phyloP scores from a whole-genome alignment of 257 asterid genomes.

The Buddleja alternifolia region DNA sequence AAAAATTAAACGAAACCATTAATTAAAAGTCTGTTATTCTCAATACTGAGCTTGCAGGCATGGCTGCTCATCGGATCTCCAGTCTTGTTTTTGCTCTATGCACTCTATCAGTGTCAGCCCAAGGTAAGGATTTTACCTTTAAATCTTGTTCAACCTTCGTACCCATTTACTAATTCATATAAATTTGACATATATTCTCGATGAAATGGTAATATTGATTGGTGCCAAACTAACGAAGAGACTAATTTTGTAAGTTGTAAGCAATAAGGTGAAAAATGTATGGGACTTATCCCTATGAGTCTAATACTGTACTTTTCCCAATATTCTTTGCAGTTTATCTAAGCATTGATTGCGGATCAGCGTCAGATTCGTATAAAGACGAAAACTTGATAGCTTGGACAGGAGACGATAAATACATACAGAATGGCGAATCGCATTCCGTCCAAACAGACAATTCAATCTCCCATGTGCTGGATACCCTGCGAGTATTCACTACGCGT shows the following conservation, averaged over 20 bases:
- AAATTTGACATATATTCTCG: background rate
- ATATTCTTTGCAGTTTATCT: background rate
- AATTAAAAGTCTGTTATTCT: too few relatives aligned
- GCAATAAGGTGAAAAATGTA: too few relatives aligned
- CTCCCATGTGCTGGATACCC: slow-evolving; percentile 40
- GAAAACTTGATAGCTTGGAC: slow-evolving; percentile 21
- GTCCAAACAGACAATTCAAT: background rate
- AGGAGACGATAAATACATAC: slow-evolving; percentile 6
- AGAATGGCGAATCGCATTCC: background rate
- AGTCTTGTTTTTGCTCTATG: background rate
- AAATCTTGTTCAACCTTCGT: background rate
- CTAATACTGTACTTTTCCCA: too few relatives aligned
- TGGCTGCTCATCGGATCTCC: background rate
- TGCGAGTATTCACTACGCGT: slow-evolving; percentile 52
- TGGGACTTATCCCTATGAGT: too few relatives aligned
- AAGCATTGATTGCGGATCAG: slow-evolving; percentile 21
- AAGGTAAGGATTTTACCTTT: background rate
- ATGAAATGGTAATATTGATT: too few relatives aligned
- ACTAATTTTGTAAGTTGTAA: too few relatives aligned
- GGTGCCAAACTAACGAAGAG: too few relatives aligned
- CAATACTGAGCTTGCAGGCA: background rate
- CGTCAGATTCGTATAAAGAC: slow-evolving; percentile 10
- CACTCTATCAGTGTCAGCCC: slow-evolving; percentile 7
- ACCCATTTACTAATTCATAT: background rate
- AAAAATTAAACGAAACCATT: too few relatives aligned